These are phyloP conservation scores for Ceratocystis destructans DNA, from an alignment of 2,329 filamentous ascomycete species.

Conservation along the genomic window DNA sequence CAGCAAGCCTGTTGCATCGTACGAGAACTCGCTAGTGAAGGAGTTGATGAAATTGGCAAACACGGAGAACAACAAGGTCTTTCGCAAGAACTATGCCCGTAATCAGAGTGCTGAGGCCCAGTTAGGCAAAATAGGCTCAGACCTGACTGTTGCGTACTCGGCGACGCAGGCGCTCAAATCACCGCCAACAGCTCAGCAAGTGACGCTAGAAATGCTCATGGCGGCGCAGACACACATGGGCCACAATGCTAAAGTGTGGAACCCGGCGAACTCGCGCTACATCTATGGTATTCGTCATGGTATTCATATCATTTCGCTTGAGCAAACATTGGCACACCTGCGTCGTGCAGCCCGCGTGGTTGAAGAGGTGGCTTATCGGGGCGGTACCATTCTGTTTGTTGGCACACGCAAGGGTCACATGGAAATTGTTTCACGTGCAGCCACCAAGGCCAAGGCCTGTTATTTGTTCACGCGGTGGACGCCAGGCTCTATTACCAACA, in stretches of 20 bases:
- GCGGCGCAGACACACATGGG: conserved; percentile 80
- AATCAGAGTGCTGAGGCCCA: conserved; percentile 1
- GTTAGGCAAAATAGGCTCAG: conserved; percentile 29
- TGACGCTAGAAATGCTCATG: conserved; percentile 83
- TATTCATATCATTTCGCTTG: conserved; percentile 85
- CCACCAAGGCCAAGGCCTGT: conserved; percentile 62
- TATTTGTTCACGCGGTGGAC: conserved; percentile 91
- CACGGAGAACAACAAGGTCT: conserved; percentile 14
- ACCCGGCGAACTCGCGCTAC: conserved; percentile 84
- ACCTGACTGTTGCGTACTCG: conserved; percentile 43
- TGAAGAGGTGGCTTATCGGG: conserved; percentile 67
- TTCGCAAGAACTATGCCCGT: conserved; percentile 1
- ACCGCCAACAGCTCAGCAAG: conserved; percentile 63
- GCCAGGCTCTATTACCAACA: conserved; percentile 83
- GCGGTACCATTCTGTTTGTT: conserved; percentile 79
- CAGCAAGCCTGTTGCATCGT: conserved; percentile 16
- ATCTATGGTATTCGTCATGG: conserved; percentile 82
- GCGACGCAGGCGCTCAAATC: conserved; percentile 53
- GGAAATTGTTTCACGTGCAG: conserved; percentile 65
- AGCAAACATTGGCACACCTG: conserved; percentile 75
- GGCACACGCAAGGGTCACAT: conserved; percentile 75
- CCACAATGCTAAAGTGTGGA: conserved; percentile 83
- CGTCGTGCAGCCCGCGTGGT: conserved; percentile 89
- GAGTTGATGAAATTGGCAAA: conserved; percentile 15
- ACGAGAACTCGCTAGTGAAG: conserved; percentile 17